phyloP scores from a whole-genome alignment of 2,329 filamentous ascomycete species.

The Immersiporthe knoxdaviesiana region DNA sequence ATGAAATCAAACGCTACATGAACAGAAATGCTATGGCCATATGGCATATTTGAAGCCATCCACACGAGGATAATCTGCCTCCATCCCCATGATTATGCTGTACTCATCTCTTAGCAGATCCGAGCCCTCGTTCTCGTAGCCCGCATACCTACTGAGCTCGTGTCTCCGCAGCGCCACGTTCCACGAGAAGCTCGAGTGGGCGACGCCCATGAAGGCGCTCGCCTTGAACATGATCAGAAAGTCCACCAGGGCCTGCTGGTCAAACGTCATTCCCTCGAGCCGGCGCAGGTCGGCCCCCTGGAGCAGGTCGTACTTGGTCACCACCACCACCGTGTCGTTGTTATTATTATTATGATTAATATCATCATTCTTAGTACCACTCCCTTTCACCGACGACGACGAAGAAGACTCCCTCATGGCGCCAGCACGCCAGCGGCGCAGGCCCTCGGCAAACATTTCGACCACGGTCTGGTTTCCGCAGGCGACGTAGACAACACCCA shows the following conservation, averaged over 20 bases:
- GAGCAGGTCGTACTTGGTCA: conserved; percentile 40
- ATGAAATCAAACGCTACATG: background rate
- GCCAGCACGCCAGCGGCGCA: conserved; percentile 25
- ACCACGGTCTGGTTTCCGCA: conserved; percentile 38
- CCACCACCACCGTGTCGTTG: conserved; percentile 33
- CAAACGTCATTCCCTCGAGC: conserved; percentile 37
- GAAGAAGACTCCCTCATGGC: background rate
- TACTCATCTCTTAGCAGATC: conserved; percentile 39
- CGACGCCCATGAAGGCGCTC: conserved; percentile 41
- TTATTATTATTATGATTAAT: too few species aligned
- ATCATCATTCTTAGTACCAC: background rate
- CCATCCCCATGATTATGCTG: conserved; percentile 40
- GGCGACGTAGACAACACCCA: conserved; percentile 38
- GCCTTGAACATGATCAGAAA: conserved; percentile 40
- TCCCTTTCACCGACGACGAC: background rate
- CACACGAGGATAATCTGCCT: conserved; percentile 37
- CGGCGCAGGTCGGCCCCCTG: conserved; percentile 28
- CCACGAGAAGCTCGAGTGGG: conserved; percentile 41
- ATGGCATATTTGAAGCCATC: conserved; percentile 38
- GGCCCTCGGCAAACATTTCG: conserved; percentile 33
- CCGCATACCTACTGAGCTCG: conserved; percentile 37
- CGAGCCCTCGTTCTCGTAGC: conserved; percentile 37
- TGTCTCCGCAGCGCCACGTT: conserved; percentile 40
- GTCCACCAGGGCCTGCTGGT: conserved; percentile 41
- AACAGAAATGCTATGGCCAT: conserved; percentile 34